phyloP scores from a whole-genome alignment of 2,329 filamentous ascomycete genomes.

The Herpomyces periplanetae region DNA sequence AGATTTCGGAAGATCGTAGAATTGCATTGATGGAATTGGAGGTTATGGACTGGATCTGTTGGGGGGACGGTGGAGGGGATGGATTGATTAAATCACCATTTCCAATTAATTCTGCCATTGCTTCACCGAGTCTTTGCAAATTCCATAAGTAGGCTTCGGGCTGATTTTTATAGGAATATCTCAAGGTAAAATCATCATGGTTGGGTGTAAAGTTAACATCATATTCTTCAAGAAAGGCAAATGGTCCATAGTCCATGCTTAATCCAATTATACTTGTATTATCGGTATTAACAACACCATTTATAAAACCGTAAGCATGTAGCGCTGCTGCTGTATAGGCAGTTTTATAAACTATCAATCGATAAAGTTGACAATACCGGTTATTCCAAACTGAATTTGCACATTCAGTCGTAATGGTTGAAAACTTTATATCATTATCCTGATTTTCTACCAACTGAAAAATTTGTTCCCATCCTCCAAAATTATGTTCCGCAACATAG shows the following conservation, averaged over 20 bases:
- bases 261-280: constrained; percentile 72
- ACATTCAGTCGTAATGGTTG: too few relatives aligned
- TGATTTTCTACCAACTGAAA: constrained; percentile 12
- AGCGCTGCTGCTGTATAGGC: constrained; percentile 58
- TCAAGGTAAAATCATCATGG: constrained; percentile 53
- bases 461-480: constrained; percentile 34
- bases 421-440: too few relatives aligned
- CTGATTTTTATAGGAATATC: constrained; percentile 77
- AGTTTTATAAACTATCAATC: constrained; percentile 51
- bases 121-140: constrained; percentile 55
- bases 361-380: constrained; percentile 47
- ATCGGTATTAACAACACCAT: constrained; percentile 86
- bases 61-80: too few relatives aligned
- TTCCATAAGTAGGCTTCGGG: constrained; percentile 98
- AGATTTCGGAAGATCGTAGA: constrained; percentile 22
- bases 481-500: constrained; percentile 56
- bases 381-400: constrained; percentile 31
- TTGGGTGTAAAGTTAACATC: constrained; percentile 83
- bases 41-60: too few relatives aligned
- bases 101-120: constrained; percentile 53
- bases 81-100: constrained; percentile 31
- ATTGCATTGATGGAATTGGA: too few relatives aligned
- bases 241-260: constrained; percentile 75
- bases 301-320: constrained; percentile 98
- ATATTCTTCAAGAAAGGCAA: constrained; percentile 90